Percentiles rank a stretch among this genome's conserved stretches.
Conservation (phyloP, 306 rosid genomes). For the Quillaja saponaria region DNA sequence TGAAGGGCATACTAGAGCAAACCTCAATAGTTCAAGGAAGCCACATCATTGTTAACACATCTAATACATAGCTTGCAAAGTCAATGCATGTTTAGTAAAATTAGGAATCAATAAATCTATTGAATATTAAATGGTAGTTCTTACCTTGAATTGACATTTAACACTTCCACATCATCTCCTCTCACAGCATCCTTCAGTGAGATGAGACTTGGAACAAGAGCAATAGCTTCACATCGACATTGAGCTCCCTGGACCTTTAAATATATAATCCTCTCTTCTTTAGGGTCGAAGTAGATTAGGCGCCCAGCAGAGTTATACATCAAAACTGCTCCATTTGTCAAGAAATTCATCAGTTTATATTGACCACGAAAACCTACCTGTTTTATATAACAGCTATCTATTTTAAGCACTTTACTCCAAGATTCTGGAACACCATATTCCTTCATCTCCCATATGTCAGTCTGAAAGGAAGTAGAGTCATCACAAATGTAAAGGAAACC, state of each 20-base stretch:
- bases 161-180: constrained; percentile 2
- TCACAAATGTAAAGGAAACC: constrained; percentile 3
- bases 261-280: too few species aligned
- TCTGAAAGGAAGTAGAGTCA: neutral
- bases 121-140: neutral
- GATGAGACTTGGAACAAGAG: constrained; percentile 9
- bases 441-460: constrained; percentile 18
- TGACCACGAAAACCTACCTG: neutral
- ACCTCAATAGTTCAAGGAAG: too few species aligned
- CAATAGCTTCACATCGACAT: neutral
- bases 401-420: neutral
- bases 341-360: neutral
- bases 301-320: constrained; percentile 10
- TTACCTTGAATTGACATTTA: neutral
- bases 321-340: neutral
- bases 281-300: neutral
- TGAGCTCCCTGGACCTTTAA: neutral
- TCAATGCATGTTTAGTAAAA: neutral
- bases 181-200: neutral
- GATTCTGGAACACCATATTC: constrained; percentile 17
- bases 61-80: too few species aligned
- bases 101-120: neutral
- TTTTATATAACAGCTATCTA: neutral
- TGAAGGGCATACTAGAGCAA: too few species aligned
- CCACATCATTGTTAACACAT: too few species aligned